phyloP scores from a whole-genome alignment of 106 monocot species.

The Gastrodia elata region DNA sequence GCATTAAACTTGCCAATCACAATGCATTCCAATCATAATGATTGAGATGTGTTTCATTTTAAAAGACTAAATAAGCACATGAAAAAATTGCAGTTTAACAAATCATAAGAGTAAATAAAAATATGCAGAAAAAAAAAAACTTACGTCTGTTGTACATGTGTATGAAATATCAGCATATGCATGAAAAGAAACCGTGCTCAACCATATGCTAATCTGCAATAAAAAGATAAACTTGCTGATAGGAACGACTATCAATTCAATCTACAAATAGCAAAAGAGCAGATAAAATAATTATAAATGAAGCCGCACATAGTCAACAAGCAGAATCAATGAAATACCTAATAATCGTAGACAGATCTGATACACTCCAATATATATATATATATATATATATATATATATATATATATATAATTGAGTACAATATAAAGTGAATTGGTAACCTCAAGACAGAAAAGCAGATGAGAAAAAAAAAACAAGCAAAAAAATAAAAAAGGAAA shows the following conservation, averaged over 20 bases:
- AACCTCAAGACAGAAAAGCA: too few species aligned
- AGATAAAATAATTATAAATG: neutral
- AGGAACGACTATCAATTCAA: neutral
- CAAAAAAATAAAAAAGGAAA: too few species aligned
- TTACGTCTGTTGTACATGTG: constrained; percentile 56
- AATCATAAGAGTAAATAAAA: neutral
- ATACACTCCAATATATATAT: too few species aligned
- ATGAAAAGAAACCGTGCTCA: constrained; percentile 72
- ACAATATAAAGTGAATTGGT: too few species aligned
- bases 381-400: too few species aligned
- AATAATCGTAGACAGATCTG: too few species aligned
- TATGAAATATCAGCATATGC: constrained; percentile 75
- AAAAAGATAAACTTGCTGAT: neutral
- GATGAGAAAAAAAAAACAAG: too few species aligned
- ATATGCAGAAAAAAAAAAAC: constrained; percentile 11
- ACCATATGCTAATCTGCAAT: constrained; percentile 84
- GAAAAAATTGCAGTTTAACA: neutral
- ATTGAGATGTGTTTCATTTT: neutral
- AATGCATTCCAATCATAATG: neutral
- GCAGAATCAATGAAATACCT: too few species aligned
- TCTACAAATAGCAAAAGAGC: neutral
- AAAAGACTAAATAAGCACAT: neutral
- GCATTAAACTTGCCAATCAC: neutral
- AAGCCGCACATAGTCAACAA: too few species aligned
- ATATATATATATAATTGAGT: too few species aligned